These are phyloP conservation scores for Zygoascus sp. DNA, from an alignment of 1,139 yeast species.

Conservation along the genomic window DNA sequence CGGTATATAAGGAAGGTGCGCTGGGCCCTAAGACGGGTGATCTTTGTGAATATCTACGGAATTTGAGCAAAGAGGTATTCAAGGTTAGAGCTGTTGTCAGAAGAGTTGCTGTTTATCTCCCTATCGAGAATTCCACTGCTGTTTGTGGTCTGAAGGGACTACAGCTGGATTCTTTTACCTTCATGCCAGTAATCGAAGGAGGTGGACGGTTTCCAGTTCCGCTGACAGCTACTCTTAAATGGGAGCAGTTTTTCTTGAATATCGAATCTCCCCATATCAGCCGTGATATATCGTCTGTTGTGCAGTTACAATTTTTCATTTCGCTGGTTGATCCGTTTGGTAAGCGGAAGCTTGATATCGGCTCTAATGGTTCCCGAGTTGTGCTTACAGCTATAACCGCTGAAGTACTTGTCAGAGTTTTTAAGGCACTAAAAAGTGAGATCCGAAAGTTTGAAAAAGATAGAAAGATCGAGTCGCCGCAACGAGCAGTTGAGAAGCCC, in stretches of 20 bases:
- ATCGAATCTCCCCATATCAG: constrained; percentile 1
- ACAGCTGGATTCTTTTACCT: not conserved
- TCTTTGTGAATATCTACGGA: no score
- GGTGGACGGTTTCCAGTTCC: not conserved
- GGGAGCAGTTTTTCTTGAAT: not conserved
- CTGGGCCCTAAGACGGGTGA: no score
- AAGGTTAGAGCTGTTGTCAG: not conserved
- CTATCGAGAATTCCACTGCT: constrained; percentile 1
- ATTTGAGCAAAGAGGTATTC: not conserved
- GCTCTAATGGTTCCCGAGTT: not conserved
- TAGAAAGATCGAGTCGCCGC: not conserved
- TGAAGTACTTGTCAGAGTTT: not conserved
- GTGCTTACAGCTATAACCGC: not conserved
- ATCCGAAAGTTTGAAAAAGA: not conserved
- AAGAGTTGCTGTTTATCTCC: constrained; percentile 1
- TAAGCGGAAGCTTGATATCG: not conserved
- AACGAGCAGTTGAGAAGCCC: not conserved
- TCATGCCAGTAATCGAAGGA: not conserved
- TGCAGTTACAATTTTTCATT: not conserved
- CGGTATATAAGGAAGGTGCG: not conserved
- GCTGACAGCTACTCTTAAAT: not conserved
- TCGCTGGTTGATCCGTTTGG: not conserved
- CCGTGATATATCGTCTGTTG: not conserved
- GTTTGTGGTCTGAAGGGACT: not conserved
- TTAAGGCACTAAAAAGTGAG: not conserved